phyloP scores from a whole-genome alignment of 257 asterid genomes.

The Nicotiana otophora region DNA sequence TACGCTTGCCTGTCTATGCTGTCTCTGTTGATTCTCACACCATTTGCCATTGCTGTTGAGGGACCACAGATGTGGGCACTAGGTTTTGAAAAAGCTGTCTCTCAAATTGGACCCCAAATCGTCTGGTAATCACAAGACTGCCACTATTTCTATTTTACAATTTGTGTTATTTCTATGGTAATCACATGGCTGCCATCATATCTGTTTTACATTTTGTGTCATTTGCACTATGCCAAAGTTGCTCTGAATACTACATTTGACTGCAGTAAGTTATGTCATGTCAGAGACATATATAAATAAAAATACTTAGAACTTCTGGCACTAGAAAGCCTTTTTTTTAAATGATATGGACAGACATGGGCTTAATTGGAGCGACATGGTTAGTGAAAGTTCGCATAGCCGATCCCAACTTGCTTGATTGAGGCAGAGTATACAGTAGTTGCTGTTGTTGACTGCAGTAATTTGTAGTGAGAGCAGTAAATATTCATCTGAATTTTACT shows the following conservation, averaged over 20 bases:
- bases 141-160: constrained; percentile 9
- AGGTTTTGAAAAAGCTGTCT: constrained; percentile 57
- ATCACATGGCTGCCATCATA: constrained; percentile 26
- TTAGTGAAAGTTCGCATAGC: background rate
- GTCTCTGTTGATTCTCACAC: constrained; percentile 79
- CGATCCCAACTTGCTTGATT: background rate
- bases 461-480: background rate
- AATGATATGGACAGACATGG: background rate
- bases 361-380: background rate
- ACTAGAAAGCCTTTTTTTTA: background rate
- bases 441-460: background rate
- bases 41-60: constrained; percentile 96
- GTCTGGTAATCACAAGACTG: constrained; percentile 58
- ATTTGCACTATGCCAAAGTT: background rate
- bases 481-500: background rate
- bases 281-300: background rate
- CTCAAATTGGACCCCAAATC: constrained; percentile 83
- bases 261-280: background rate
- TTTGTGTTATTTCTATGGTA: constrained; percentile 52
- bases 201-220: background rate
- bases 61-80: constrained; percentile 91
- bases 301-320: background rate
- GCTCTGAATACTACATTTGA: background rate
- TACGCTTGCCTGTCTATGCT: constrained; percentile 86
- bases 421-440: background rate